Percentiles rank a stretch among this genome's conserved stretches.
phyloP scores from a whole-genome alignment of 1,284 basidiomycete genomes.

The Porogramme epimiltina region DNA sequence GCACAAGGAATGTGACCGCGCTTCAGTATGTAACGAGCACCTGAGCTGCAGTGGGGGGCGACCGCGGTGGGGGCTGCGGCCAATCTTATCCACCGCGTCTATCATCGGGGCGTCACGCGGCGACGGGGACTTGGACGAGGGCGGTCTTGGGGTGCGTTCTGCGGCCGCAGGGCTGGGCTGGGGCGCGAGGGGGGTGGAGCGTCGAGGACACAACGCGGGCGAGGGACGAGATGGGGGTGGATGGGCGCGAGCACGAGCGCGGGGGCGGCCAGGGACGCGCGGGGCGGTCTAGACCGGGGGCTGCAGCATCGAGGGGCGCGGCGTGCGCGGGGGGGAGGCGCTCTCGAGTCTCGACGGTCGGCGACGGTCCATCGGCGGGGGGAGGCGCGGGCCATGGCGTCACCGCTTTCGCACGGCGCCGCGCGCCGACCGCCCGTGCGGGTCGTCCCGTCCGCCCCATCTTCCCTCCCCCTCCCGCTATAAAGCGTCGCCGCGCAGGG shows the following conservation, averaged over 20 bases:
- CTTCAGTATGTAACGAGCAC: too few species aligned
- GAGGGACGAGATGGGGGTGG: background rate
- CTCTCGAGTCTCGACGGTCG: background rate
- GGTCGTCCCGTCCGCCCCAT: background rate
- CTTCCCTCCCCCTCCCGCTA: slow-evolving; percentile 1
- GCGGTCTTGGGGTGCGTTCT: too few species aligned
- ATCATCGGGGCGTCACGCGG: too few species aligned
- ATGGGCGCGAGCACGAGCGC: background rate
- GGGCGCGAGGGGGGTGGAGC: slow-evolving; percentile 1
- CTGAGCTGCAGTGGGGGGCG: too few species aligned
- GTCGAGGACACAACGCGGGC: background rate
- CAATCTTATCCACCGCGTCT: too few species aligned
- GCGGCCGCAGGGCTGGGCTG: too few species aligned
- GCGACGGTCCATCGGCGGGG: background rate
- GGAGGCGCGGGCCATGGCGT: slow-evolving; percentile 4
- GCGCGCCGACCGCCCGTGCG: background rate
- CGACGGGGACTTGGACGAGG: too few species aligned
- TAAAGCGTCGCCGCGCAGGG: background rate
- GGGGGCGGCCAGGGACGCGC: too few species aligned
- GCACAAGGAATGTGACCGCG: too few species aligned
- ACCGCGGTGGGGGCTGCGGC: too few species aligned
- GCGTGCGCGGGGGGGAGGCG: background rate
- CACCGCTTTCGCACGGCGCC: slow-evolving; percentile 11
- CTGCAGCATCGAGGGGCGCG: too few species aligned
- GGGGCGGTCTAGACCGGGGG: too few species aligned